Conservation (phyloP, 805 yeast species). For the Saturnispora dispora region DNA sequence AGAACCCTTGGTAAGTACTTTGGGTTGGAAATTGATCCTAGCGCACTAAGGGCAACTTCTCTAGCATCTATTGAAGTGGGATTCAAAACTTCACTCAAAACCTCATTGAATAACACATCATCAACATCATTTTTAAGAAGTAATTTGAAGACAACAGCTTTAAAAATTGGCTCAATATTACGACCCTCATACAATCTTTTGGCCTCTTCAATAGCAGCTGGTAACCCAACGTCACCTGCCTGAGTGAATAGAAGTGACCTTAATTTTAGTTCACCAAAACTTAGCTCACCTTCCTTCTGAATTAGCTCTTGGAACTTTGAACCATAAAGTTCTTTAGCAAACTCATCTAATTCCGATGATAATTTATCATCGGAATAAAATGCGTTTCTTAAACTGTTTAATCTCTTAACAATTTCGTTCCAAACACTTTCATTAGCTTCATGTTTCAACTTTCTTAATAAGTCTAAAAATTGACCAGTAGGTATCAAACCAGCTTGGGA, state of each 20-base stretch:
- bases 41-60: slow-evolving; percentile 47
- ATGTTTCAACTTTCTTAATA: slow-evolving; percentile 29
- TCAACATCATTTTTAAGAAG: slow-evolving; percentile 31
- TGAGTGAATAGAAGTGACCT: slow-evolving; percentile 32
- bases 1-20: slow-evolving; percentile 33
- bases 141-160: slow-evolving; percentile 35
- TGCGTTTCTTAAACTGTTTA: slow-evolving; percentile 28
- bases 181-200: slow-evolving; percentile 5
- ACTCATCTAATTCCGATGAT: slow-evolving; percentile 23
- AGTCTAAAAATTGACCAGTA: slow-evolving; percentile 37
- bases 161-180: slow-evolving; percentile 31
- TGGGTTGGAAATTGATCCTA: slow-evolving; percentile 37
- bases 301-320: slow-evolving; percentile 23
- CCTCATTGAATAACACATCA: slow-evolving; percentile 29
- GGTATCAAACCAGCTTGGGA: slow-evolving; percentile 38
- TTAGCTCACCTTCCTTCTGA: slow-evolving; percentile 9
- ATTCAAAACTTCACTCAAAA: slow-evolving; percentile 37
- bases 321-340: slow-evolving; percentile 28
- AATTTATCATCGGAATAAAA: slow-evolving; percentile 30
- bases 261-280: slow-evolving; percentile 25
- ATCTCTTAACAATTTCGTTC: slow-evolving; percentile 40
- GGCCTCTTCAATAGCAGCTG: slow-evolving; percentile 27
- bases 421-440: slow-evolving; percentile 42
- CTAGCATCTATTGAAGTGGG: slow-evolving; percentile 51
- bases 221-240: slow-evolving; percentile 33